Evolutionary conservation across 1,284 basidiomycete genomes (phyloP), one percentile per base, ranked within the genome.

Genomic region (Rhizoctonia solani): DNA sequence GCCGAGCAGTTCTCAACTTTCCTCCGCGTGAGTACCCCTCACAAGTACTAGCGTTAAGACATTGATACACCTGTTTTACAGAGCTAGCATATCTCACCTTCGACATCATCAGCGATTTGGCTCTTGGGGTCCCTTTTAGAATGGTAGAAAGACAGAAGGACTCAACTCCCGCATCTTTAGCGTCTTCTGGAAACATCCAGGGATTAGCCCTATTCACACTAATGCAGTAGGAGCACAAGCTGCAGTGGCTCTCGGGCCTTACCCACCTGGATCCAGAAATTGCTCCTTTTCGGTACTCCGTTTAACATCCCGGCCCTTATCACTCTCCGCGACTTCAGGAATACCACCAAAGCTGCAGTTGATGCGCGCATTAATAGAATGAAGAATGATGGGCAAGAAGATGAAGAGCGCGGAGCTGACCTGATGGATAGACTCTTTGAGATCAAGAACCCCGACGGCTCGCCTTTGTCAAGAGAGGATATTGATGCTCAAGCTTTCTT

Each of bases 351-450:
- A 11, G 11, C 16, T 39, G 16, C 37, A 8, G 16, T 39, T 8
- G 37, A 8, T 8, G 37, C 37, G 16, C 9, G 8, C 16, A 39
- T 84, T 87, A 66, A 85, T 87, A 71, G 85, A 93, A 9, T 76
- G 94, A 81, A 81, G 5, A 80, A 27, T 30, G 50, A 11, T 6
- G 14, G 14, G 13, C 50, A 1, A 19, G 19, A 9, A 27, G 30
- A 4, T 44, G 4, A 16, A 44, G 41, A 4, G 5, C 19, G 5
- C 4, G 4, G 19, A 16, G 5, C 41, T n/a, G 41, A 44, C 14
- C 4, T 44, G 4, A 44, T 44, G 4, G 41, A 44, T 5, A 44
- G n/a, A 16, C n/a, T 44, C 6, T 21, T 44, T 4, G 41, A 44
- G 5, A 4, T 44, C 4, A 44, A 16, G 41, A 16, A 44, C 41